Conservation (phyloP, 306 rosid species). For the Vigna trinervia region DNA sequence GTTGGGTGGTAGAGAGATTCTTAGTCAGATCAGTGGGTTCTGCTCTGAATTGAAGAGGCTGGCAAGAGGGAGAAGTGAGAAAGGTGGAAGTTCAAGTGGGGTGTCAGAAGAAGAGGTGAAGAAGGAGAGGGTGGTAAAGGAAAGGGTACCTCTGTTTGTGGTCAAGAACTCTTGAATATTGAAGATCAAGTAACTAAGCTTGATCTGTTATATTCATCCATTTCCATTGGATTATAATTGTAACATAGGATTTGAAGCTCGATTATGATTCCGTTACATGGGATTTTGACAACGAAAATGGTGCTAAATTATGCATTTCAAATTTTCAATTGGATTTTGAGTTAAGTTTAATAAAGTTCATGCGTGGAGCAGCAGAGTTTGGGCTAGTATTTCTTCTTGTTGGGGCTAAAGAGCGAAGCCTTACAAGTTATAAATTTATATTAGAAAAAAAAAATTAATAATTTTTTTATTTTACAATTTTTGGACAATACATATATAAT, state of each 20-base stretch:
- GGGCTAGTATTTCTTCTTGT: neutral
- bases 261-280: neutral
- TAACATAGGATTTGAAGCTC: neutral
- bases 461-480: too few relatives aligned
- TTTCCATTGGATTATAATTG: neutral
- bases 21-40: constrained; percentile 60
- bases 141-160: constrained; percentile 52
- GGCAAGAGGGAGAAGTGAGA: constrained; percentile 45
- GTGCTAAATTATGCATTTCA: neutral
- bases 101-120: constrained; percentile 47
- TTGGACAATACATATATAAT: too few relatives aligned
- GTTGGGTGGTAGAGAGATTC: constrained; percentile 52
- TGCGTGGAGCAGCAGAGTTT: neutral
- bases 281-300: neutral
- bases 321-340: neutral
- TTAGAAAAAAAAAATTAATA: too few relatives aligned
- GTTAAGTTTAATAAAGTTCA: neutral
- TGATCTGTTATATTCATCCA: neutral
- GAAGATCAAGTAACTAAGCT: neutral
- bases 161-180: constrained; percentile 36
- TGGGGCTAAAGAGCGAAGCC: too few relatives aligned
- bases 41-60: constrained; percentile 60
- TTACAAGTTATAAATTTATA: too few relatives aligned
- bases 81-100: constrained; percentile 5
- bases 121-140: constrained; percentile 48